Percentiles rank a stretch among this genome's conserved stretches.
These are phyloP conservation scores for Toxicodendron radicans DNA, from an alignment of 345 rosid genomes.

Conservation along the genomic window DNA sequence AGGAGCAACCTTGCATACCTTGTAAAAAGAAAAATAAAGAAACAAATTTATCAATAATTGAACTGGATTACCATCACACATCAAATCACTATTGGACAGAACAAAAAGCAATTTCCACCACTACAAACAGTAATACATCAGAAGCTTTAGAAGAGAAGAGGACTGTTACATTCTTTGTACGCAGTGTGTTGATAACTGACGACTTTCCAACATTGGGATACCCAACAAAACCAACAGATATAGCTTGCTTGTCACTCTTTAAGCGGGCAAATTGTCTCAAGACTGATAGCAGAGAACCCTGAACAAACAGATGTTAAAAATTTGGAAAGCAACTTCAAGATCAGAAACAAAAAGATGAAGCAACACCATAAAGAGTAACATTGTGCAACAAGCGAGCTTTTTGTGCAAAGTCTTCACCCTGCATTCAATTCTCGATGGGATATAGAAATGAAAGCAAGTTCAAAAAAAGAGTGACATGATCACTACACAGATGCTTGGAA, in stretches of 20 bases:
- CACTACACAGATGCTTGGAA: not conserved
- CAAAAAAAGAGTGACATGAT: no score
- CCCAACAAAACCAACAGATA: slow-evolving; percentile 94
- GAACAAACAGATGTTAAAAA: slow-evolving; percentile 11
- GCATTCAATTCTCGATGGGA: not conserved
- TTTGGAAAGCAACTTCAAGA: not conserved
- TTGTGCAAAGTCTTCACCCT: not conserved
- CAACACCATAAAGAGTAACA: not conserved
- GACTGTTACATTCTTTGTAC: slow-evolving; percentile 75
- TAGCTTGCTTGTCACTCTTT: slow-evolving; percentile 92
- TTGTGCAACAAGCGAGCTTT: not conserved
- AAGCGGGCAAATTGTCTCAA: slow-evolving; percentile 90
- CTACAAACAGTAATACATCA: not conserved
- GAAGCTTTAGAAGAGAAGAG: not conserved
- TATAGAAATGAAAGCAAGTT: not conserved
- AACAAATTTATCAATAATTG: slow-evolving; percentile 1
- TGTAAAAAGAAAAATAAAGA: not conserved
- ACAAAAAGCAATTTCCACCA: not conserved
- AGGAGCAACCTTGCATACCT: slow-evolving; percentile 99
- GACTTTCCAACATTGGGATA: slow-evolving; percentile 98
- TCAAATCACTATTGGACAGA: not conserved
- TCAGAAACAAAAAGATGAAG: not conserved
- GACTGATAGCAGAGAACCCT: slow-evolving; percentile 94
- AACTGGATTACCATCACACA: not conserved
- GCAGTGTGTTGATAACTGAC: slow-evolving; percentile 89